These are phyloP conservation scores for Termitomyces titanicus DNA, from an alignment of 768 basidiomycete species.

Conservation along the genomic window DNA sequence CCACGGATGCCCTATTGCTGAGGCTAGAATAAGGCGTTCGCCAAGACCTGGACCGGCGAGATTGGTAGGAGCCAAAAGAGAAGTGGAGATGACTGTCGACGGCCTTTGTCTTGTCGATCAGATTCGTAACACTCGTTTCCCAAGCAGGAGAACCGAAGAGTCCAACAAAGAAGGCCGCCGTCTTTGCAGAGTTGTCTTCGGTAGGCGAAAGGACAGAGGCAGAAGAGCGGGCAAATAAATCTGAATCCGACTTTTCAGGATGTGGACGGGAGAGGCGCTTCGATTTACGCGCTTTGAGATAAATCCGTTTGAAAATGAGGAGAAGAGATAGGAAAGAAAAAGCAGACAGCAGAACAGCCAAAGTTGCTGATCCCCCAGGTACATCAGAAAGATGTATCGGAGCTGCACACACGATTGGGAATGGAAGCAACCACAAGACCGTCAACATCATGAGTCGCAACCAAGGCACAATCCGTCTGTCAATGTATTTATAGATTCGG, in stretches of 20 bases:
- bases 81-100: constrained; percentile 14
- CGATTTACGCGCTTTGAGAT: constrained; percentile 23
- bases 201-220: constrained; percentile 11
- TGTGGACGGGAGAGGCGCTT: background rate
- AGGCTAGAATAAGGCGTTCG: constrained; percentile 10
- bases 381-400: constrained; percentile 11
- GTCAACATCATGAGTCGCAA: constrained; percentile 2
- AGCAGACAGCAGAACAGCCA: constrained; percentile 24
- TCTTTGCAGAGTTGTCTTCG: constrained; percentile 13
- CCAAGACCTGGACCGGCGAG: constrained; percentile 10
- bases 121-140: constrained; percentile 33
- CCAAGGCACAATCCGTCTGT: background rate
- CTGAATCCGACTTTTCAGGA: constrained; percentile 5
- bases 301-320: constrained; percentile 23
- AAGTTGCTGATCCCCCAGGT: constrained; percentile 17
- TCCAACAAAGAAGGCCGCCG: constrained; percentile 39
- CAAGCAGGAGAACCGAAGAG: constrained; percentile 42
- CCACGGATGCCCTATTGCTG: background rate
- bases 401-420: constrained; percentile 5
- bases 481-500: constrained; percentile 1
- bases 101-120: constrained; percentile 13
- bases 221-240: constrained; percentile 17
- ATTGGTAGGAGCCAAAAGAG: constrained; percentile 18
- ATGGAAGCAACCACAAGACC: constrained; percentile 2
- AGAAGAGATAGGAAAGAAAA: constrained; percentile 22